A percentile compares a stretch with the other conserved stretches of the same genome.
These are phyloP conservation scores for Arachnopeziza araneosa DNA, from an alignment of 2,329 filamentous ascomycete species.

Conservation along the genomic window DNA sequence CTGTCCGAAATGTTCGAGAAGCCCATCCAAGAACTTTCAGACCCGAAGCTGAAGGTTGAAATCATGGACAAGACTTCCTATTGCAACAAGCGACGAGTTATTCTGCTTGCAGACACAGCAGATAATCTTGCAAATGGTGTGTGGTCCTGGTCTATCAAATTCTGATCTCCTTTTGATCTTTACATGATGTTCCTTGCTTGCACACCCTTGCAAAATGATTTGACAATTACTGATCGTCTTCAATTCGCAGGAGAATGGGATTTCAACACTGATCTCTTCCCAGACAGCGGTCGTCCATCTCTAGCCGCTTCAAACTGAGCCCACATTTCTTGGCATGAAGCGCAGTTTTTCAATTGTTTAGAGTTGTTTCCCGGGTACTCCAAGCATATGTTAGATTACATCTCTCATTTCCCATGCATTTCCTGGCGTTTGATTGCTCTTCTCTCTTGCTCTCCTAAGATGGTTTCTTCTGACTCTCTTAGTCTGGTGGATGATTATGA, in stretches of 20 bases:
- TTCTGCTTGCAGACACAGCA: slow-evolving; percentile 86
- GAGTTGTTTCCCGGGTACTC: not conserved
- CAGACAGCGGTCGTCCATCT: slow-evolving; percentile 3
- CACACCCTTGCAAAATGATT: not conserved
- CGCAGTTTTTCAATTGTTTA: not conserved
- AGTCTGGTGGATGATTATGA: not conserved
- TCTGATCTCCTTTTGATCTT: slow-evolving; percentile 20
- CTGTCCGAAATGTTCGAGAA: slow-evolving; percentile 99
- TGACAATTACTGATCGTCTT: slow-evolving; percentile 12
- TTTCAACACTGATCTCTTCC: slow-evolving; percentile 11
- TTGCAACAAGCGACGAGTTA: slow-evolving; percentile 86
- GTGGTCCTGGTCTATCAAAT: slow-evolving; percentile 32
- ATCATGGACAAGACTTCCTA: slow-evolving; percentile 99
- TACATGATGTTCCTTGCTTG: slow-evolving; percentile 8
- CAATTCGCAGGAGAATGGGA: slow-evolving; percentile 18
- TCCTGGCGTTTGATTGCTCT: not conserved
- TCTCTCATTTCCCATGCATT: not conserved
- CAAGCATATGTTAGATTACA: not conserved
- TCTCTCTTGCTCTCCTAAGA: not conserved
- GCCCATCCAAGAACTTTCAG: slow-evolving; percentile 77
- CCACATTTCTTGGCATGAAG: not conserved
- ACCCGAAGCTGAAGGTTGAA: slow-evolving; percentile 89
- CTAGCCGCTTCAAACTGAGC: not conserved
- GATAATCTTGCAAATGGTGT: slow-evolving; percentile 84
- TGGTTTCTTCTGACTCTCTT: not conserved